These are phyloP conservation scores for Candida ipomoeae DNA, from an alignment of 805 yeast species.

Conservation along the genomic window DNA sequence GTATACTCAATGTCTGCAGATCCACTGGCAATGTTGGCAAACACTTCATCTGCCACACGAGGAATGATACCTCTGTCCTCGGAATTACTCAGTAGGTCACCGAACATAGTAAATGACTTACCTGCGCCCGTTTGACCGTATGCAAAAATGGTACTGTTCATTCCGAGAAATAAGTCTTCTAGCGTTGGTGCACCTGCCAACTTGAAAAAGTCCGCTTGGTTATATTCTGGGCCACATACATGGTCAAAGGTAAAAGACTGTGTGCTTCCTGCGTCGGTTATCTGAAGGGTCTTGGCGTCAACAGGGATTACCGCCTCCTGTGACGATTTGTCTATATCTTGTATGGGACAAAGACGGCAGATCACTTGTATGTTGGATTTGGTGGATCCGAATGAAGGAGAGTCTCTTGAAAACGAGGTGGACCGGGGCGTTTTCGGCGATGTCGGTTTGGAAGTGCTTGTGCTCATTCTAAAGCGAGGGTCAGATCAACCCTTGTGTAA, in stretches of 20 bases:
- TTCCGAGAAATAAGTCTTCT: slow-evolving; percentile 68
- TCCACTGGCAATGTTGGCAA: slow-evolving; percentile 46
- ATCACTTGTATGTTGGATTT: slow-evolving; percentile 55
- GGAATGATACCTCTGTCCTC: slow-evolving; percentile 62
- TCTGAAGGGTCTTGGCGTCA: slow-evolving; percentile 24
- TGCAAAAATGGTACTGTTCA: slow-evolving; percentile 71
- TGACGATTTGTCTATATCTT: slow-evolving; percentile 25
- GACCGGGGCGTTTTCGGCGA: slow-evolving; percentile 6
- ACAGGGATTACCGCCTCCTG: slow-evolving; percentile 18
- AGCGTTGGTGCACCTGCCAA: slow-evolving; percentile 59
- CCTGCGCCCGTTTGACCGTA: slow-evolving; percentile 83
- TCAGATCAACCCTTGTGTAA: background rate
- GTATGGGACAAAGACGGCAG: slow-evolving; percentile 66
- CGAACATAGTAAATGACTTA: slow-evolving; percentile 75
- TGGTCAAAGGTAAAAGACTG: slow-evolving; percentile 57
- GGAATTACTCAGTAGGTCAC: slow-evolving; percentile 23
- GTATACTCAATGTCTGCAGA: slow-evolving; percentile 55
- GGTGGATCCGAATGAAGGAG: background rate
- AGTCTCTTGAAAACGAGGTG: background rate
- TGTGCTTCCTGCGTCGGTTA: slow-evolving; percentile 26
- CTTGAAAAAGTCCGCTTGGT: slow-evolving; percentile 58
- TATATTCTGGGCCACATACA: slow-evolving; percentile 48
- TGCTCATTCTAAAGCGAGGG: background rate
- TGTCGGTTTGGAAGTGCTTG: background rate
- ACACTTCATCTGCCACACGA: slow-evolving; percentile 62